Base-by-base conservation (phyloP, 2,329 filamentous ascomycete genomes). In the Aspergillus piperis region DNA sequence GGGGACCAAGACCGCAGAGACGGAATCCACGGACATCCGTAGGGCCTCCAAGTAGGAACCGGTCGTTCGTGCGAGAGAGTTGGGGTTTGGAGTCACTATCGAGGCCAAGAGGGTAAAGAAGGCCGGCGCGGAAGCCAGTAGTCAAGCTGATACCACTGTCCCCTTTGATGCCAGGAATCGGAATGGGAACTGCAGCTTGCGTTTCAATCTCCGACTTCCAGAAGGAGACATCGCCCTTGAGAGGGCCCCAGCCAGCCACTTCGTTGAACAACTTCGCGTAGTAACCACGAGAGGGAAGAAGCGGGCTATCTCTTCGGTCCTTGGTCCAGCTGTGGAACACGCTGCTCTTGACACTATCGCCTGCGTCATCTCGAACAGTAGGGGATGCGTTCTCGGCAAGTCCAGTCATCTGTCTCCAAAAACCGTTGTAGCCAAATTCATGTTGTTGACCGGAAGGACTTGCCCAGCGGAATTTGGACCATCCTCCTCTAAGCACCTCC, bases 21-120 rank as follows among this genome's bases (percentile, higher is more conserved):
- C 92, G 88, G 83, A 99, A 99, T 2, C 95, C 95, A 58, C 95
- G 90, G 13, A 99, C 91, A 72, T 96, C 94, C 3, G 92, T 96
- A 3, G 95, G 94, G 0, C 95, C 95, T 47, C 95, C 95, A 32
- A 99, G 90, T 71, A 92, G 88, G 80, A 99, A 99, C 48, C 95
- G 91, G 75, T 99, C 95, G 73, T 96, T 97, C 70, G 98, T 85
- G 30, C 91, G 87, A 66, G 91, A 96, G 4, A 89, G 86, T 23
- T 84, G 81, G 0, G 88, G 84, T 19, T 80, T 79, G 70, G 55
- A 82, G 53, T 67, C 72, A 47, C 79, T 80, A 6, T 86, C 86
- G 7, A 90, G 79, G 1, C 90, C 84, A 15, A 99, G 81, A 1
- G 95, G 95, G 73, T 90, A 96, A 8, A 99, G 82, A 52, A 96